Evolutionary conservation across 2,329 filamentous ascomycete species (phyloP).

Genomic region (Pseudogymnoascus sp.): DNA sequence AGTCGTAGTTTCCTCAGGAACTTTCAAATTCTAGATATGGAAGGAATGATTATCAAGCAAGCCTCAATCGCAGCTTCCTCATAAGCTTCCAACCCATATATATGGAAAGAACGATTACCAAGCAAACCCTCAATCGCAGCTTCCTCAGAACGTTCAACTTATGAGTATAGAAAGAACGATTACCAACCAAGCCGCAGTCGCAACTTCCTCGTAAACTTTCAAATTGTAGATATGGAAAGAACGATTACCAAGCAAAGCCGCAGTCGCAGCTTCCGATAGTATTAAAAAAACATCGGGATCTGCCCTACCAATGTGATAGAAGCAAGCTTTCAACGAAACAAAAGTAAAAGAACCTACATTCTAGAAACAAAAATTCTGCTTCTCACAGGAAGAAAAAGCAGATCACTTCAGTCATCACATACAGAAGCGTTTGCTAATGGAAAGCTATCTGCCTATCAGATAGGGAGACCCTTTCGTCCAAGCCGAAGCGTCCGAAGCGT

Average conservation of each 20-base stretch:
- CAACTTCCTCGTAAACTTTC: neutral
- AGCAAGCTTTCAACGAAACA: no score
- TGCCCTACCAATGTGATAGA: no score
- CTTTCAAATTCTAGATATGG: neutral
- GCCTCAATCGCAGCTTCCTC: neutral
- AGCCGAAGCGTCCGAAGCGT: slow-evolving; percentile 11
- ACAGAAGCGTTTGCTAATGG: neutral
- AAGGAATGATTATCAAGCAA: neutral
- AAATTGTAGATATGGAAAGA: neutral
- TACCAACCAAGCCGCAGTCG: neutral
- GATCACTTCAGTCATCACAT: neutral
- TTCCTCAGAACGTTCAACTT: neutral
- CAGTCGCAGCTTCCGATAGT: neutral
- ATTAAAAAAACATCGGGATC: neutral
- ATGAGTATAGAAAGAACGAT: neutral
- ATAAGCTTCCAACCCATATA: neutral
- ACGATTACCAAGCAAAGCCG: neutral
- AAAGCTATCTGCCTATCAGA: neutral
- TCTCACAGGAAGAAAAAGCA: neutral
- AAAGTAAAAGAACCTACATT: neutral
- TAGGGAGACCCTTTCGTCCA: neutral
- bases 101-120: neutral
- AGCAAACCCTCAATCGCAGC: neutral
- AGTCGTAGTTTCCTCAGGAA: neutral
- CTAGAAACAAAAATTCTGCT: neutral